Base-by-base conservation (phyloP, 163 green algal species). In the Picocystis sp. region DNA sequence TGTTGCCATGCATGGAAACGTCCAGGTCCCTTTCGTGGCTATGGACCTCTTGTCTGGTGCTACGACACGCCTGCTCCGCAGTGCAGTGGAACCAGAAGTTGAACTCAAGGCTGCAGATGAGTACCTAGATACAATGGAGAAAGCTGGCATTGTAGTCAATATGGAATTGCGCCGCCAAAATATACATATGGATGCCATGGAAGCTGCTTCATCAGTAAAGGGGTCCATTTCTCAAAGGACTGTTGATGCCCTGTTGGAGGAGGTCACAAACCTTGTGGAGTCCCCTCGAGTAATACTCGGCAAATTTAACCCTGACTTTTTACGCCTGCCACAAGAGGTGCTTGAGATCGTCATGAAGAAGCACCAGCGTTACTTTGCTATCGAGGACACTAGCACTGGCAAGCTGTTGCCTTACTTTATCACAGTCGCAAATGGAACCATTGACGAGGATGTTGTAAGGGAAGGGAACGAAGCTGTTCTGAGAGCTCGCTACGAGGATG, bases 331-430 rank as follows among this genome's bases (percentile, higher is more conserved):
- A n/a, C 64, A 74, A 46, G 88, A 94, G 55, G 79, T 99, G 49
- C 70, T 97, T 25, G 78, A 92, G 15, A 93, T 85, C 71, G 91
- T 97, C 15, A 99, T 99, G 91, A 75, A 76, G 49, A 97, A 98
- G 82, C 90, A 99, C 70, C 91, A 99, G 81, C 79, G 91, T 49
- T 99, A 99, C 67, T 98, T 99, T 71, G 84, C 87, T 0, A 76
- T 99, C 5, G 78, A 84, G 57, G 51, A 79, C 15, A 33, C 48
- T 14, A 55, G 22, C 2, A 61, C 52, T 42, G 63, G 67, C 14
- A 46, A 68, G n/a, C 78, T 98, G 25, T 63, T 95, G 52, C 81
- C 87, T 0, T 17, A 65, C 56, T 98, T 98, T 58, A 66, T 99
- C 29, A 93, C 88, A 0, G 82, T 95, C 1, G 87, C 87, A 43